Conservation (phyloP, 345 rosid species). For the Gossypium sturtianum region DNA sequence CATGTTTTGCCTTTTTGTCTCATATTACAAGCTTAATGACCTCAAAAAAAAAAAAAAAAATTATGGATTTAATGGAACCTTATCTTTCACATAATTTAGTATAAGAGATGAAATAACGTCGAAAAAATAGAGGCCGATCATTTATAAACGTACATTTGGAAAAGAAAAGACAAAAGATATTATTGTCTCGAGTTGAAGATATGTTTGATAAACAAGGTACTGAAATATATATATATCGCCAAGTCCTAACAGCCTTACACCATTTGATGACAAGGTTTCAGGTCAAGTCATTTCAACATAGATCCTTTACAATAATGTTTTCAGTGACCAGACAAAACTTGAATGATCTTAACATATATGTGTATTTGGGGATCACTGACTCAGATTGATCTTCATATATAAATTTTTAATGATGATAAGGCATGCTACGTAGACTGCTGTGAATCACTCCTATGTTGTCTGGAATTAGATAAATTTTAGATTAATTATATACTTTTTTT, state of each 20-base stretch:
- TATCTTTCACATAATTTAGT: background rate
- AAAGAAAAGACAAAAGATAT: background rate
- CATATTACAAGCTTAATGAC: background rate
- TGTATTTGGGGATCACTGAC: background rate
- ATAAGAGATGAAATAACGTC: background rate
- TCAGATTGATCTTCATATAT: background rate
- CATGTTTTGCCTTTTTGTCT: background rate
- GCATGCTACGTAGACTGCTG: constrained; percentile 33
- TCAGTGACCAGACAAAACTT: background rate
- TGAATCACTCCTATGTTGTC: constrained; percentile 20
- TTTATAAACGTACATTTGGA: background rate
- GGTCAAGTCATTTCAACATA: background rate
- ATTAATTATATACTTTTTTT: background rate
- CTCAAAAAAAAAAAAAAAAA: background rate
- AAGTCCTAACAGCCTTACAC: constrained; percentile 7
- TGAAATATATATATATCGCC: constrained; percentile 15
- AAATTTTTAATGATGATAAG: constrained; percentile 23
- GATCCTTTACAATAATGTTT: background rate
- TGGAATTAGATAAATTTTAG: background rate
- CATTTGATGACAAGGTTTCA: constrained; percentile 11
- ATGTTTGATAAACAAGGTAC: background rate
- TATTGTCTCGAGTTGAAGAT: background rate
- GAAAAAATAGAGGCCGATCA: background rate
- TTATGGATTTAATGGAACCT: background rate
- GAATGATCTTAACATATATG: background rate